Percentiles rank a stretch among this genome's conserved stretches.
These are phyloP conservation scores for Aegilops longissima DNA, from an alignment of 176 grass and related monocot species.

Conservation along the genomic window DNA sequence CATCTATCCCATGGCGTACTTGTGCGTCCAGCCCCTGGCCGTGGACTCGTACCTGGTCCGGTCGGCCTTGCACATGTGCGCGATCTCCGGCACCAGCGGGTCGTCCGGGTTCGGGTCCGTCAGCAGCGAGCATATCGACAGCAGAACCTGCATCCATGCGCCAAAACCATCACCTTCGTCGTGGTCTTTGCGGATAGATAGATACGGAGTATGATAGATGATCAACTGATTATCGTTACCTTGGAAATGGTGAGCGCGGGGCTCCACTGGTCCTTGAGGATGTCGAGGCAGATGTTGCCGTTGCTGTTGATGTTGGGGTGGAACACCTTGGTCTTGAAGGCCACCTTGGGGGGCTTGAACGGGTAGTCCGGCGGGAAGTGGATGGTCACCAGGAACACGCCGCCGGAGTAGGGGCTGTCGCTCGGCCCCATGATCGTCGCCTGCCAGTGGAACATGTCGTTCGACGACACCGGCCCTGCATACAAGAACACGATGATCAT, in stretches of 20 bases:
- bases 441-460: constrained; percentile 97
- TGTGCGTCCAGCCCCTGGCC: constrained; percentile 63
- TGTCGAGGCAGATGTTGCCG: constrained; percentile 88
- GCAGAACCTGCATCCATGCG: constrained; percentile 41
- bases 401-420: constrained; percentile 64
- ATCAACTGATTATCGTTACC: not conserved
- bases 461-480: constrained; percentile 64
- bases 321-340: constrained; percentile 85
- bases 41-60: constrained; percentile 67
- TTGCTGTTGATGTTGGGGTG: constrained; percentile 92
- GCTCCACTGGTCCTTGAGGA: constrained; percentile 90
- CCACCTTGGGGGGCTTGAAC: constrained; percentile 83
- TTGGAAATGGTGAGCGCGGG: constrained; percentile 77
- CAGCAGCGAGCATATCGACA: constrained; percentile 80
- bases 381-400: constrained; percentile 64
- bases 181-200: too few species aligned
- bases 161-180: not conserved
- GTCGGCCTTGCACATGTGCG: constrained; percentile 88
- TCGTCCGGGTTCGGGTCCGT: constrained; percentile 85
- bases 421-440: constrained; percentile 71
- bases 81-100: constrained; percentile 83
- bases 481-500: not conserved
- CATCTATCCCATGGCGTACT: constrained; percentile 70
- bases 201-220: not conserved
- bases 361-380: constrained; percentile 79